A percentile compares a stretch with the other conserved stretches of the same genome.
These are phyloP conservation scores for Malbranchea zuffiana DNA, from an alignment of 2,329 filamentous ascomycete species.

Conservation along the genomic window DNA sequence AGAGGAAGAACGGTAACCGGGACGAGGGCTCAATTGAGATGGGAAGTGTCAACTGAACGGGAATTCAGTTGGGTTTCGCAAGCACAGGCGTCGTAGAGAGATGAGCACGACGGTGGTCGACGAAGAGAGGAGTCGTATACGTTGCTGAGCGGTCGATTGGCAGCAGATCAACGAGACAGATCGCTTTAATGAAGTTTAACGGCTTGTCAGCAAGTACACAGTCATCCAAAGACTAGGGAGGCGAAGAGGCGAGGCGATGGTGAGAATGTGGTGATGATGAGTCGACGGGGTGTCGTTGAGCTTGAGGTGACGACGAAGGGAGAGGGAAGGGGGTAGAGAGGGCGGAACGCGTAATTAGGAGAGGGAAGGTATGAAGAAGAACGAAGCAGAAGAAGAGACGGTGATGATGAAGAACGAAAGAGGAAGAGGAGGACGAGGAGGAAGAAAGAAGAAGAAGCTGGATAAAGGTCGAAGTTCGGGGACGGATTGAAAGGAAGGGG, in stretches of 20 bases:
- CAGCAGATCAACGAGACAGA: no score
- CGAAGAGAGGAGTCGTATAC: no score
- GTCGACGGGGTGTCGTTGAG: not conserved
- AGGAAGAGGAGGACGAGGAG: conserved; percentile 11
- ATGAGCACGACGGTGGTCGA: no score
- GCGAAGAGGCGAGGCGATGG: not conserved
- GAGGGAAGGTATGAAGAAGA: conserved; percentile 4
- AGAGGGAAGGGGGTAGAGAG: not conserved
- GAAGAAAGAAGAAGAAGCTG: conserved; percentile 16
- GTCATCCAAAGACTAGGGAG: conserved; percentile 5
- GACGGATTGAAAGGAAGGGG: not conserved
- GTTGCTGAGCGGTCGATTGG: no score
- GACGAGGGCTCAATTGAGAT: no score
- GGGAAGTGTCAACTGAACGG: no score
- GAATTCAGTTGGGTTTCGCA: no score
- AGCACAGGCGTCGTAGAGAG: no score
- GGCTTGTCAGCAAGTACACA: conserved; percentile 7
- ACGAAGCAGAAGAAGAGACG: conserved; percentile 15
- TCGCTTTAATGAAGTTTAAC: no score
- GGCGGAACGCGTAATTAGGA: not conserved
- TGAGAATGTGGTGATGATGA: not conserved
- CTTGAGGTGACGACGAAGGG: not conserved
- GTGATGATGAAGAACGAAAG: conserved; percentile 20
- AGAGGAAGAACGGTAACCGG: no score
- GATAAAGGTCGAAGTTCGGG: conserved; percentile 6